Base-by-base conservation (phyloP, 2,329 filamentous ascomycete species). In the Trichocomaceae sp. region DNA sequence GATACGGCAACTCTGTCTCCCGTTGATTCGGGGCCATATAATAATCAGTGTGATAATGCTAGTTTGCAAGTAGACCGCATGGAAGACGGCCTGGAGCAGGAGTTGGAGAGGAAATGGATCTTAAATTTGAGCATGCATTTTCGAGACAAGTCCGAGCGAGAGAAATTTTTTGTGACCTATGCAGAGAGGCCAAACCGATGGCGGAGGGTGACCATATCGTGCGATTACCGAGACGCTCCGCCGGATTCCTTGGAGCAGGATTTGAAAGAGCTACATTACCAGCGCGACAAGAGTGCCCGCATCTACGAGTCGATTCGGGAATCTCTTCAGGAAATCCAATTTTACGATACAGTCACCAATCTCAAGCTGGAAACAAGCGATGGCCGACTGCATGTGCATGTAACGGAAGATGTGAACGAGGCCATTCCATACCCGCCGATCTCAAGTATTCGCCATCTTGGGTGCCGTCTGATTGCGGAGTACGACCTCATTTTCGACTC, bases 61-160 rank as follows among this genome's bases (percentile, higher is more conserved):
- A 44, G 46, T 20, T 39, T 51, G 15, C 49, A 51, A 29, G 33
- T 44, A 15, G 55, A 54, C 7, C 26, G 20, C 35, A 37, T 46
- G 17, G 50, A 57, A 15, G 68, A 71, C 49, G 62, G 66, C 63
- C 80, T 96, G 60, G 83, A 87, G 60, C 83, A 88, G 59, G 92
- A 97, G 70, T 79, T 96, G 54, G 90, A 96, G 65, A 82, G 79
- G 58, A 85, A 82, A 65, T 99, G 93, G 93, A 97, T 99, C 57
- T 77, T 99, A 62, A 99, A 99, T 66, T 80, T 97, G 57, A 96
- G 90, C 72, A 96, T 99, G 93, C 90, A 96, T 70, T 99, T 96
- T 70, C 84, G 91, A 57, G 93, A 99, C 73, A 86, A 87, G 64
- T 95, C 91, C 12, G 88, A 88, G 63, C 83, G 92, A 44, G 93